phyloP scores from a whole-genome alignment of 768 basidiomycete genomes.

The Kwoniella heveanensis region DNA sequence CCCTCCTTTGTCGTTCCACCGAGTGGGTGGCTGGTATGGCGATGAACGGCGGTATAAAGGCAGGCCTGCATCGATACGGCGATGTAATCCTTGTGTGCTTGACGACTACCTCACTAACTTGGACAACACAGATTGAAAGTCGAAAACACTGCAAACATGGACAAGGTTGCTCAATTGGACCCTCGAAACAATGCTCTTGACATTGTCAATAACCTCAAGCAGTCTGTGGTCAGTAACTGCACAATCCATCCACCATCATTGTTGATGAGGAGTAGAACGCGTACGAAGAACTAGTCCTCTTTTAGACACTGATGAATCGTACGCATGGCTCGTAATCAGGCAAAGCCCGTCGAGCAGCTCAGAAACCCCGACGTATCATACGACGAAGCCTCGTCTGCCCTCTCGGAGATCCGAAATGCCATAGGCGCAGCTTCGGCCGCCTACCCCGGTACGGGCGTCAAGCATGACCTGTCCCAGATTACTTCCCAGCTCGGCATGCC shows the following conservation, averaged over 20 bases:
- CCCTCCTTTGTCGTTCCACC: neutral
- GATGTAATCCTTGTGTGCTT: no score
- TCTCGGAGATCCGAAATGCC: constrained; percentile 7
- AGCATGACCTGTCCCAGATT: constrained; percentile 13
- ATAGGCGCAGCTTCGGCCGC: constrained; percentile 9
- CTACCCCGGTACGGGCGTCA: constrained; percentile 11
- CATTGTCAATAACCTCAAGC: constrained; percentile 2
- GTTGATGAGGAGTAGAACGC: no score
- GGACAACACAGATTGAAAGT: no score
- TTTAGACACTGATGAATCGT: no score
- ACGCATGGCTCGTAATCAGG: neutral
- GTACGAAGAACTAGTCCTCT: no score
- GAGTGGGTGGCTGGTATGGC: no score
- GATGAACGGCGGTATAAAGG: no score
- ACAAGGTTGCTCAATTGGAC: neutral
- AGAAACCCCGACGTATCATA: constrained; percentile 12
- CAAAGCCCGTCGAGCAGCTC: constrained; percentile 9
- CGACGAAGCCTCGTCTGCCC: constrained; percentile 1
- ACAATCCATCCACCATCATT: no score
- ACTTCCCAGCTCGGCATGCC: constrained; percentile 13
- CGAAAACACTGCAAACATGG: neutral
- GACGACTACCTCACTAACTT: no score
- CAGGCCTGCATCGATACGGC: no score
- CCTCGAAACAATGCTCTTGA: constrained; percentile 1
- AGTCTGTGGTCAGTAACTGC: neutral